phyloP scores from a whole-genome alignment of 257 asterid genomes.

The Ocimum tenuiflorum region DNA sequence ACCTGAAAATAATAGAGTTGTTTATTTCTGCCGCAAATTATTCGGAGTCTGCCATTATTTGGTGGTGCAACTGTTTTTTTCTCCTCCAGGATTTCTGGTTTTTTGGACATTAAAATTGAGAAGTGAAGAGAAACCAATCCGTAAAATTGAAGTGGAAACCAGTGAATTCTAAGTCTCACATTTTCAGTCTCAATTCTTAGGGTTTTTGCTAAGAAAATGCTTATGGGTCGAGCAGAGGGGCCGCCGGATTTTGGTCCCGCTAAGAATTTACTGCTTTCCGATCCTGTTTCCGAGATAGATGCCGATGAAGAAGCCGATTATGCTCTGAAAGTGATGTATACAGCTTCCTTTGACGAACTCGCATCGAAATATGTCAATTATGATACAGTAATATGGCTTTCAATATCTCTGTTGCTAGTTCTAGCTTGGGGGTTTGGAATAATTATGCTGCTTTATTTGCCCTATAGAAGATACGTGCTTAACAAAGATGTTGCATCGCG shows the following conservation, averaged over 20 bases:
- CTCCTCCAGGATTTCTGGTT: background rate
- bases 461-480: conserved; percentile 59
- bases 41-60: too few species aligned
- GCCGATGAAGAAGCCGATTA: conserved; percentile 40
- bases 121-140: background rate
- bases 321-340: conserved; percentile 31
- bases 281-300: conserved; percentile 42
- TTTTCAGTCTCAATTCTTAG: background rate
- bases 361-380: conserved; percentile 42
- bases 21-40: too few species aligned
- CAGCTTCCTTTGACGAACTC: conserved; percentile 60
- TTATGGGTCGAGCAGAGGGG: conserved; percentile 46
- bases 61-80: too few species aligned
- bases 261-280: conserved; percentile 37
- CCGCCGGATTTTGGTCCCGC: conserved; percentile 35
- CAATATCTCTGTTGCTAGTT: conserved; percentile 56
- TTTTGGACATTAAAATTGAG: background rate
- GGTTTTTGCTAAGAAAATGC: conserved; percentile 31
- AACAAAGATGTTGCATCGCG: conserved; percentile 56
- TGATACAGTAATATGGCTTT: conserved; percentile 59
- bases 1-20: too few species aligned
- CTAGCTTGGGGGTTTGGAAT: conserved; percentile 77
- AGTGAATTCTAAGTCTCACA: background rate
- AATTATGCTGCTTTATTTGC: conserved; percentile 59
- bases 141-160: background rate